Conservation (phyloP, 108 stramenopile genomes). For the Schizochytrium sp. region DNA sequence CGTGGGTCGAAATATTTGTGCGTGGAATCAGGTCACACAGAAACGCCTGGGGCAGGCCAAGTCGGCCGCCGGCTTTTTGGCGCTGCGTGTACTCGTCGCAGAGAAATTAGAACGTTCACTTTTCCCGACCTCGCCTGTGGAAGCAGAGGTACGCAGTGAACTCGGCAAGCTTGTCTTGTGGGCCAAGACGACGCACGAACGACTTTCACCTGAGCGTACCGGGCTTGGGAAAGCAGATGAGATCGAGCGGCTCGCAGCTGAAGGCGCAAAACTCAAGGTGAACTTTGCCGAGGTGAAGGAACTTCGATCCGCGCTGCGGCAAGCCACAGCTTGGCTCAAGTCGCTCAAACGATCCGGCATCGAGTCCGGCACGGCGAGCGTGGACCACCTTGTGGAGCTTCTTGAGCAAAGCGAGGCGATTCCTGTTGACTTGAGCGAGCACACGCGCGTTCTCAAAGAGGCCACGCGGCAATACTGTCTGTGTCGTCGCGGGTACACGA, state of each 20-base stretch:
- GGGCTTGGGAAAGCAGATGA: background rate
- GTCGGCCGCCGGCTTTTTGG: background rate
- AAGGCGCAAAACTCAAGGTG: background rate
- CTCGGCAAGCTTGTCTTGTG: background rate
- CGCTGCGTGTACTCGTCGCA: background rate
- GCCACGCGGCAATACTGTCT: background rate
- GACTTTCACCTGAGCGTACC: background rate
- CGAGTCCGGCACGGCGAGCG: background rate
- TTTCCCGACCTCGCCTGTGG: background rate
- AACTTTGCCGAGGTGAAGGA: background rate
- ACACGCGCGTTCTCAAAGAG: background rate
- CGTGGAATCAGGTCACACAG: background rate
- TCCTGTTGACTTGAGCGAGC: background rate
- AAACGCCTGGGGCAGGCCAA: background rate
- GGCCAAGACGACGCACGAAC: background rate
- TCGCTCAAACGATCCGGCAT: background rate
- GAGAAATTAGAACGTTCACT: background rate
- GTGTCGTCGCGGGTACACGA: background rate
- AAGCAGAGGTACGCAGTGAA: background rate
- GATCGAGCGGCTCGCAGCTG: background rate
- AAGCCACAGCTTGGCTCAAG: background rate
- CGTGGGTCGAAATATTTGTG: background rate
- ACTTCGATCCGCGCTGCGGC: background rate
- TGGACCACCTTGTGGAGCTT: background rate
- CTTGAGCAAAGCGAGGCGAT: background rate